Percentiles rank a stretch among this genome's conserved stretches.
phyloP scores from a whole-genome alignment of 331 rosid genomes.

The Stylosanthes scabra region DNA sequence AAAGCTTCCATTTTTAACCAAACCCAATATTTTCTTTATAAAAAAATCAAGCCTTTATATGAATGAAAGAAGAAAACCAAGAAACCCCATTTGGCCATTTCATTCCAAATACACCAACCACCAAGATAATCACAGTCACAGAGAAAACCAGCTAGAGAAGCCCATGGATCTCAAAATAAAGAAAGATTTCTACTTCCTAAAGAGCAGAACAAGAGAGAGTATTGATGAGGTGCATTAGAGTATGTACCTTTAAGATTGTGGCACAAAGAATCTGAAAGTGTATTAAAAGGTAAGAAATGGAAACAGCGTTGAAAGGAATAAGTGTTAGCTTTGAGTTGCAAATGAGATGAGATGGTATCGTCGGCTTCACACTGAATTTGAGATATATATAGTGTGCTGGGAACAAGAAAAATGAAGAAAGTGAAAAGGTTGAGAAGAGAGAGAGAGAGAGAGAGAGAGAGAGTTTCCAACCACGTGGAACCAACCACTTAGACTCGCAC shows the following conservation, averaged over 20 bases:
- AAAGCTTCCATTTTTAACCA: conserved; percentile 24
- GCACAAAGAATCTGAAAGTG: conserved; percentile 18
- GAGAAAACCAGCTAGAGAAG: conserved; percentile 11
- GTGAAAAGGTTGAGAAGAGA: neutral
- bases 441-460: neutral
- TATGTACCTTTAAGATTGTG: conserved; percentile 56
- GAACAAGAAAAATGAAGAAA: neutral
- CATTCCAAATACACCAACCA: conserved; percentile 11
- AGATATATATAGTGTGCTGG: conserved; percentile 35
- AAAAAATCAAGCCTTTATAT: neutral
- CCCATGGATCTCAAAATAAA: conserved; percentile 22
- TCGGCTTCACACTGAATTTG: conserved; percentile 1
- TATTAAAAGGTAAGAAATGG: conserved; percentile 15
- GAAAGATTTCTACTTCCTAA: neutral
- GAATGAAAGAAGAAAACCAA: conserved; percentile 18
- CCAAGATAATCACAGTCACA: neutral
- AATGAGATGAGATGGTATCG: conserved; percentile 33
- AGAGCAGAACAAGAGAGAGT: conserved; percentile 23
- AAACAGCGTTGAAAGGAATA: conserved; percentile 32
- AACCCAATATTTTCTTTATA: neutral
- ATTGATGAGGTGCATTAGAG: conserved; percentile 8
- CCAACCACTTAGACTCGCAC: conserved; percentile 35
- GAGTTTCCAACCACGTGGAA: conserved; percentile 52
- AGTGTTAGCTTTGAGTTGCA: conserved; percentile 1
- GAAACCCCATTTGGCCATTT: conserved; percentile 30